Base-by-base conservation (phyloP, 495 filamentous ascomycete species). In the Ramalina intermedia region DNA sequence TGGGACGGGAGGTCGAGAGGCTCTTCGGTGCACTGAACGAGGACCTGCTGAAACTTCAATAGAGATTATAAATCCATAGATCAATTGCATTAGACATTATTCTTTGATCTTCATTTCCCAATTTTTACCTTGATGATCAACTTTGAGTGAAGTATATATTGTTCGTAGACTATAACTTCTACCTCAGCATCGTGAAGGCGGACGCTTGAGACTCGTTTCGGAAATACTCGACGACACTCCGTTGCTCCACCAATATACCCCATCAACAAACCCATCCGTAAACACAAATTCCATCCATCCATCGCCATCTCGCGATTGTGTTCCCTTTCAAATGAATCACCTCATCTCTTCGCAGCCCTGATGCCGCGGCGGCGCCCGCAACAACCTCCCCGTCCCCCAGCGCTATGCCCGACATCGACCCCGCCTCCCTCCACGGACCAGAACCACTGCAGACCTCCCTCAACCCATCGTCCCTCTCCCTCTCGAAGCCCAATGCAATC, bases 331-430 rank as follows among this genome's bases (percentile, higher is more conserved):
- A 33, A 33, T 33, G 29, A 33, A 11, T 33, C 29, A 4, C 2
- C 8, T 7, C 26, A 17, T 2, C 27, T 35, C 35, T 16, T 47
- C 33, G 9, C 27, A 47, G 18, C 44, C 44, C 44, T 27, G n/a
- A 47, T 47, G 44, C 20, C 17, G 44, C 44, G 44, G 26, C 20
- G 44, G 18, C 44, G 33, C 29, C 44, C 44, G 26, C 18, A 47
- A 35, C 44, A 13, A 47, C 13, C n/a, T 35, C 44, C 5, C 29
- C 44, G 44, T 11, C 37, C 26, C 14, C 13, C 26, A 36, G 21
- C 52, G 68, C 59, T 60, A 88, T 88, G 84, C 82, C 77, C 37
- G 78, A 89, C 73, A 88, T 87, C 68, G 84, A 89, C 68, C 84
- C 84, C 61, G 81, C 84, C 60, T 82, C 84, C 55, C 67, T 89